Evolutionary conservation across 2,329 filamentous ascomycete species (phyloP).

Genomic region (Trematosphaeria pertusa): DNA sequence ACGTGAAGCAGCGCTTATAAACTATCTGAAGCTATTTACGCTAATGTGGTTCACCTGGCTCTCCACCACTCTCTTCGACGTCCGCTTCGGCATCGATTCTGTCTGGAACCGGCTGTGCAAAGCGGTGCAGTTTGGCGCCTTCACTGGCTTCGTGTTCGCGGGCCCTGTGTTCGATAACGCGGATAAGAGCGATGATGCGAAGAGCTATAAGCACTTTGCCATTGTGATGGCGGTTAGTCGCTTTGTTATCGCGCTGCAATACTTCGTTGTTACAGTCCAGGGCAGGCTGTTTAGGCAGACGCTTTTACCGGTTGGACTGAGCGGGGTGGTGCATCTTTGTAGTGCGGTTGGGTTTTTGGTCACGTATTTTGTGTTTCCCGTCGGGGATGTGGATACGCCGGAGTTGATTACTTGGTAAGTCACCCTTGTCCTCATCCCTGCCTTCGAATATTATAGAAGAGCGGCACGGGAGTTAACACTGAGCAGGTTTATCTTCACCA

Average conservation of each 20-base stretch:
- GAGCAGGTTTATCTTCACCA: slow-evolving; percentile 25
- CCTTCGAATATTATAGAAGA: neutral
- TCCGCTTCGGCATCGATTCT: slow-evolving; percentile 70
- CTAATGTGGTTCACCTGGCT: slow-evolving; percentile 74
- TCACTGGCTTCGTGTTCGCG: slow-evolving; percentile 69
- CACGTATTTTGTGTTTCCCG: slow-evolving; percentile 19
- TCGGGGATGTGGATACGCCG: slow-evolving; percentile 14
- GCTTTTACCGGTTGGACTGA: slow-evolving; percentile 25
- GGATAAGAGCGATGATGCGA: slow-evolving; percentile 19
- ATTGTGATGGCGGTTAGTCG: slow-evolving; percentile 27
- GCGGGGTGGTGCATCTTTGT: slow-evolving; percentile 18
- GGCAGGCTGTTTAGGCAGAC: slow-evolving; percentile 29
- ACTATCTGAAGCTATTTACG: slow-evolving; percentile 62
- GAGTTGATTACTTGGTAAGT: slow-evolving; percentile 29
- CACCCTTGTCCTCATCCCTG: neutral
- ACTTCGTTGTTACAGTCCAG: slow-evolving; percentile 31
- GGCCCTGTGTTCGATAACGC: slow-evolving; percentile 50
- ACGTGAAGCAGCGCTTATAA: slow-evolving; percentile 30
- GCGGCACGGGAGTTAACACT: neutral
- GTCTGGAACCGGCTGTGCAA: slow-evolving; percentile 68
- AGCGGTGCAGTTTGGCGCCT: slow-evolving; percentile 66
- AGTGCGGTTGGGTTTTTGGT: slow-evolving; percentile 23
- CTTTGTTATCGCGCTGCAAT: slow-evolving; percentile 24
- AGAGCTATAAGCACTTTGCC: slow-evolving; percentile 24
- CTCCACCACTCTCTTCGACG: slow-evolving; percentile 67